Percentiles rank a stretch among this genome's conserved stretches.
Evolutionary conservation across 306 rosid species (phyloP).

Genomic region (Vigna radiata): DNA sequence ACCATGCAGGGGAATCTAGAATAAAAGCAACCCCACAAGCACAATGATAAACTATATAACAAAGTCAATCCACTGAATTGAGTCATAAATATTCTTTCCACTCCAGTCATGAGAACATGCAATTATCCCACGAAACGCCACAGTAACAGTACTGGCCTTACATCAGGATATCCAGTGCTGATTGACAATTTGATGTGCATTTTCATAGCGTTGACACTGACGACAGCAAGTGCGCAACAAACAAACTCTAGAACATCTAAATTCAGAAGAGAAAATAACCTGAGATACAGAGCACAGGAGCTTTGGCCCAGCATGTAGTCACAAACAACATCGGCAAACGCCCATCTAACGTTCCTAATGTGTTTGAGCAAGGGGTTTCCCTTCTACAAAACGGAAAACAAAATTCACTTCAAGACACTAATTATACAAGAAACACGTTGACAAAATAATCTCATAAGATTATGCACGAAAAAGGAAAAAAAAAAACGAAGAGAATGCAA

Average conservation of each 20-base stretch:
- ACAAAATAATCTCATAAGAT: not conserved
- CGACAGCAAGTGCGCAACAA: not conserved
- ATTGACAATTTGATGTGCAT: not conserved
- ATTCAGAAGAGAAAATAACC: slow-evolving; percentile 55
- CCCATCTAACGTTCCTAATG: slow-evolving; percentile 92
- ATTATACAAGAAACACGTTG: not conserved
- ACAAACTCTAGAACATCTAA: slow-evolving; percentile 19
- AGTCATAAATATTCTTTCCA: not conserved
- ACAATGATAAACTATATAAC: slow-evolving; percentile 7
- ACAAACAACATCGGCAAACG: slow-evolving; percentile 87
- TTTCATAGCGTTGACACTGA: not conserved
- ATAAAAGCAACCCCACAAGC: slow-evolving; percentile 9
- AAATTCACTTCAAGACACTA: not conserved
- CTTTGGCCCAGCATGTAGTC: slow-evolving; percentile 90
- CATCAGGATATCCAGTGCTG: not conserved
- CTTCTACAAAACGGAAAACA: slow-evolving; percentile 56
- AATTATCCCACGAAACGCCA: not conserved
- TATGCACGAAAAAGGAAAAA: not conserved
- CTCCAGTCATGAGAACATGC: not conserved
- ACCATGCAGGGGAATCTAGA: slow-evolving; percentile 17
- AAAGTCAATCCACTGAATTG: not conserved
- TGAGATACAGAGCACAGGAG: slow-evolving; percentile 93
- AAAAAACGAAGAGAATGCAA: too few relatives aligned
- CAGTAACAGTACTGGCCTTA: not conserved
- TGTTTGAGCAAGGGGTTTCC: slow-evolving; percentile 95